Evolutionary conservation across 2,329 filamentous ascomycete genomes (phyloP), one percentile per base, ranked within the genome.

Genomic region (Beauveria bassiana): DNA sequence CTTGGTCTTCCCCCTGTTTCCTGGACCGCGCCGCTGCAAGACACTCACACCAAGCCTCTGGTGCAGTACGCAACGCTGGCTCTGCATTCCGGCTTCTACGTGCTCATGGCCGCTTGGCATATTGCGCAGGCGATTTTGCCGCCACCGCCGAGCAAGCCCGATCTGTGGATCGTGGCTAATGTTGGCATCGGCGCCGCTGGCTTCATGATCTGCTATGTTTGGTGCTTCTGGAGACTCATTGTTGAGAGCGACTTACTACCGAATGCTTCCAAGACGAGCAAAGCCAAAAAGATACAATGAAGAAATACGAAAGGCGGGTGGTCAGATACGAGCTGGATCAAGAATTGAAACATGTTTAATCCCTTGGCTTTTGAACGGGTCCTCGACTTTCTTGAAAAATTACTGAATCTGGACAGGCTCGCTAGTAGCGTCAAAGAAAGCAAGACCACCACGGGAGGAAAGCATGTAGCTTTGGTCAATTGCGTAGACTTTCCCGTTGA

Each of bases 81-180:
- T 4, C 68, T 96, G 5, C 95, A 99, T 69, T 73, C 86, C 14
- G 75, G 78, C 14, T 93, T 95, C 67, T 98, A 98, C 70, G 65
- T 85, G 4, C 80, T 79, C 38, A 96, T 97, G 87, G 78, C 85
- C 16, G 80, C 74, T 16, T 97, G 95, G 91, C 95, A 99, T 73
- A 73, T 90, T 14, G 77, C 86, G 0, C 91, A 96, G 67, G 82
- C 82, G 1, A 86, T 86, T 63, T 75, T 92, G 1, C 64, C 73
- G 10, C 86, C 93, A 16, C 93, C 93, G 5, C 68, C 77, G 0
- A 80, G 82, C 62, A 97, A 96, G 75, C 95, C 95, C 0, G 95
- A 99, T 76, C 77, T 99, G 1, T 99, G 93, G 93, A 87, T 96
- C 3, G 93, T 99, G 3, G 82, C 86, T 14, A 99, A 99, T 69